phyloP scores from a whole-genome alignment of 306 rosid species.

The Castanopsis chinensis region DNA sequence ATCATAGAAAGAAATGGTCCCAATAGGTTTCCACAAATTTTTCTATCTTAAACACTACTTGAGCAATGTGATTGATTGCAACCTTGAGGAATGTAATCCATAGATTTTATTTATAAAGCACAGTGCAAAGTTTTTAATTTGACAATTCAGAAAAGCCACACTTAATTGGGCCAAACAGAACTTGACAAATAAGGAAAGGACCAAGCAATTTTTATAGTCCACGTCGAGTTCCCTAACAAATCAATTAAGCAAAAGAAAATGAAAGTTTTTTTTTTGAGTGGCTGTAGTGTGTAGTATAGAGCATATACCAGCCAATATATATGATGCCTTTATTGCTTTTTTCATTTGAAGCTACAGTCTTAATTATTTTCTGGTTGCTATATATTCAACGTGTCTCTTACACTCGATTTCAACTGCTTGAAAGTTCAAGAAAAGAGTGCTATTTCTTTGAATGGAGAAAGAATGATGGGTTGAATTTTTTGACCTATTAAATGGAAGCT shows the following conservation, averaged over 20 bases:
- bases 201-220: neutral
- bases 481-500: conserved; percentile 2
- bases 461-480: conserved; percentile 1
- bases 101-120: neutral
- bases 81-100: neutral
- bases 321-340: neutral
- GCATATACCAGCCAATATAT: neutral
- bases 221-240: neutral
- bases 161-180: neutral
- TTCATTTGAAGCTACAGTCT: neutral
- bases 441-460: neutral
- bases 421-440: neutral
- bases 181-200: neutral
- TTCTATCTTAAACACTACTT: neutral
- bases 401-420: neutral
- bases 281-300: neutral
- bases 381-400: too few species aligned
- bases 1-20: neutral
- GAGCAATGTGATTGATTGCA: neutral
- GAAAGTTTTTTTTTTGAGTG: neutral
- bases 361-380: too few species aligned
- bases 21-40: neutral
- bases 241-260: neutral
- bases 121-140: neutral
- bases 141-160: neutral